Evolutionary conservation across 1,284 basidiomycete genomes (phyloP).

Genomic region (Malassezia slooffiae): DNA sequence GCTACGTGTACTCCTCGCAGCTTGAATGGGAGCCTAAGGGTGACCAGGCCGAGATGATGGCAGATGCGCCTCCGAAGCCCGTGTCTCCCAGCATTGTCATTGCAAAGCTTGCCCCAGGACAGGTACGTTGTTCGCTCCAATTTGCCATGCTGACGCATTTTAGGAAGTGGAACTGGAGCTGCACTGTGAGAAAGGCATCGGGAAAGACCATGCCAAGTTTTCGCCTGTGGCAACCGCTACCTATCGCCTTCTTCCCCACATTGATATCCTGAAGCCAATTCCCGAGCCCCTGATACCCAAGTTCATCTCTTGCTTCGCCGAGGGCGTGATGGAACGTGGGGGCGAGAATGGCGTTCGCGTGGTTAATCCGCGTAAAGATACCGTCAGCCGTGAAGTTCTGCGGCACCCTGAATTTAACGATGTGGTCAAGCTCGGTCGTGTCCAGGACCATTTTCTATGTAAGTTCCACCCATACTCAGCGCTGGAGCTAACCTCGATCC

Average conservation of each 20-base stretch:
- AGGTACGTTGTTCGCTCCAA: too few species aligned
- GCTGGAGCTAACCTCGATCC: neutral
- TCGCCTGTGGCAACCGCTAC: slow-evolving; percentile 70
- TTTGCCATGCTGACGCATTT: too few species aligned
- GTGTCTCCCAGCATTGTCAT: slow-evolving; percentile 78
- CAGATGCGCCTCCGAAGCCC: slow-evolving; percentile 55
- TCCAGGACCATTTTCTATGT: slow-evolving; percentile 93
- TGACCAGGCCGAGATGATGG: slow-evolving; percentile 56
- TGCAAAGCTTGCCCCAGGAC: slow-evolving; percentile 84
- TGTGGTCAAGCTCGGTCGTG: slow-evolving; percentile 68
- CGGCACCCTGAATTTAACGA: slow-evolving; percentile 83
- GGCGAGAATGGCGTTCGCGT: slow-evolving; percentile 54
- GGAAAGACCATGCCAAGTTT: slow-evolving; percentile 93
- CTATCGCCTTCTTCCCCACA: slow-evolving; percentile 80
- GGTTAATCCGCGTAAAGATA: slow-evolving; percentile 67
- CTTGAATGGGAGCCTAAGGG: slow-evolving; percentile 75
- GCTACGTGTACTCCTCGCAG: slow-evolving; percentile 63
- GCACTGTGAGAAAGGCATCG: slow-evolving; percentile 88
- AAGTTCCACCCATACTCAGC: neutral
- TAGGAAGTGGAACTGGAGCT: slow-evolving; percentile 71
- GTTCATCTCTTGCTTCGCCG: slow-evolving; percentile 77
- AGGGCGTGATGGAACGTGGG: slow-evolving; percentile 69
- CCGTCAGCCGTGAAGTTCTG: slow-evolving; percentile 82
- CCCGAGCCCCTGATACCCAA: slow-evolving; percentile 57
- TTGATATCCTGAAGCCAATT: slow-evolving; percentile 65